These are phyloP conservation scores for Crithidia brevicula DNA, from an alignment of 208 protist genomes.

Conservation along the genomic window DNA sequence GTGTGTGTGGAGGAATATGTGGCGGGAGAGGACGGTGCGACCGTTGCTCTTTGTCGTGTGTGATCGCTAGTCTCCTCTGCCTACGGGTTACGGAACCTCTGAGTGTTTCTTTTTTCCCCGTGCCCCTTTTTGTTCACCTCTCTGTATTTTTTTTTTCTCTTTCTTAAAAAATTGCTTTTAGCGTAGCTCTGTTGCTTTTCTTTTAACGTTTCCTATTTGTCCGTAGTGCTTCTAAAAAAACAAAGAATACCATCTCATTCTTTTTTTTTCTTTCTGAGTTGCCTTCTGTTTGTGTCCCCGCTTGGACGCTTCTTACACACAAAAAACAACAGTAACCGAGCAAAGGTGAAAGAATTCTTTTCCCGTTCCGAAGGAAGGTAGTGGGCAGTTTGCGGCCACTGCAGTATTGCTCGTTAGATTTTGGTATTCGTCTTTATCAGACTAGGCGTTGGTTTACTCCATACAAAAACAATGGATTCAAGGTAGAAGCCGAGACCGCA, in stretches of 20 bases:
- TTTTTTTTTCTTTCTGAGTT: no score
- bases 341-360: no score
- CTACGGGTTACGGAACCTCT: no score
- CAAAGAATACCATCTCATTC: constrained; percentile 10
- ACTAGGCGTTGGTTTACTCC: no score
- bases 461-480: no score
- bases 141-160: constrained; percentile 2
- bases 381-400: no score
- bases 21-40: no score
- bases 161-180: neutral
- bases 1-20: no score
- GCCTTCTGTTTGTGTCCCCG: constrained; percentile 10
- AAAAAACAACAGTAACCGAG: no score
- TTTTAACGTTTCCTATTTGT: constrained; percentile 9
- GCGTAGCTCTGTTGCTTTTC: constrained; percentile 14
- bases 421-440: constrained; percentile 3
- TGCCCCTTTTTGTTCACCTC: neutral
- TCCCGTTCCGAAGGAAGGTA: neutral
- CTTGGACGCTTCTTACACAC: neutral
- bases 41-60: no score
- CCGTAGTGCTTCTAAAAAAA: neutral
- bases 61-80: no score
- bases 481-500: no score
- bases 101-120: neutral
- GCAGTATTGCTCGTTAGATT: neutral